phyloP scores from a whole-genome alignment of 2,329 filamentous ascomycete genomes.

The Penicillium decumbens region DNA sequence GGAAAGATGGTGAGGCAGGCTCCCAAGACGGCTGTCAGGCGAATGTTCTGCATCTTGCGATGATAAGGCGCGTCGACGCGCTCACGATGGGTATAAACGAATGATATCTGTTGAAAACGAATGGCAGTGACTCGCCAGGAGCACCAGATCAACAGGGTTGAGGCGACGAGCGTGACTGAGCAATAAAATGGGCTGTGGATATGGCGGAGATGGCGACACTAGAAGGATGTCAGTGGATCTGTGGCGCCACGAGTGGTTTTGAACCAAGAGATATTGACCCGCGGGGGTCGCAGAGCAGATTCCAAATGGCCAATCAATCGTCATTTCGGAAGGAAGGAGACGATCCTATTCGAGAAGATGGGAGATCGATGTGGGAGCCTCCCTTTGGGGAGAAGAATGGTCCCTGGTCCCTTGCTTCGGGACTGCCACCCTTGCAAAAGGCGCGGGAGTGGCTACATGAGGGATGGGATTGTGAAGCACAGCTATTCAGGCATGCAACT shows the following conservation, averaged over 20 bases:
- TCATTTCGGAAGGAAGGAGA: constrained; percentile 1
- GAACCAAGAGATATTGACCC: constrained; percentile 1
- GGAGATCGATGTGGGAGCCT: constrained; percentile 9
- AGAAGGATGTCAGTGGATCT: neutral
- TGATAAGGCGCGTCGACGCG: constrained; percentile 12
- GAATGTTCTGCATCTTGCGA: constrained; percentile 20
- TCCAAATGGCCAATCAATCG: constrained; percentile 9
- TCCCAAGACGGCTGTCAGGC: constrained; percentile 19
- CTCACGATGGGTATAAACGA: constrained; percentile 8
- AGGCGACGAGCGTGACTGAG: constrained; percentile 3
- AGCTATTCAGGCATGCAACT: constrained; percentile 13
- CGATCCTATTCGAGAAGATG: constrained; percentile 8
- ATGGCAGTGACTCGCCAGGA: constrained; percentile 16
- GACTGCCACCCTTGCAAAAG: constrained; percentile 5
- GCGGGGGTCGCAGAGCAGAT: constrained; percentile 7
- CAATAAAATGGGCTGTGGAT: neutral
- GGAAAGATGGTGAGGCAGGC: constrained; percentile 30
- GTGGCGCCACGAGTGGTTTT: constrained; percentile 6
- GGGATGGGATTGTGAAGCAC: constrained; percentile 5
- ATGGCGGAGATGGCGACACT: neutral
- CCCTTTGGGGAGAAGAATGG: constrained; percentile 16
- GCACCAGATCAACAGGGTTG: constrained; percentile 20
- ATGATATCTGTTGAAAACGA: constrained; percentile 8
- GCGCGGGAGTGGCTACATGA: constrained; percentile 1
- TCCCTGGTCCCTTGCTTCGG: constrained; percentile 17